Evolutionary conservation across 495 filamentous ascomycete species (phyloP).

Genomic region (Penicillium daleae): DNA sequence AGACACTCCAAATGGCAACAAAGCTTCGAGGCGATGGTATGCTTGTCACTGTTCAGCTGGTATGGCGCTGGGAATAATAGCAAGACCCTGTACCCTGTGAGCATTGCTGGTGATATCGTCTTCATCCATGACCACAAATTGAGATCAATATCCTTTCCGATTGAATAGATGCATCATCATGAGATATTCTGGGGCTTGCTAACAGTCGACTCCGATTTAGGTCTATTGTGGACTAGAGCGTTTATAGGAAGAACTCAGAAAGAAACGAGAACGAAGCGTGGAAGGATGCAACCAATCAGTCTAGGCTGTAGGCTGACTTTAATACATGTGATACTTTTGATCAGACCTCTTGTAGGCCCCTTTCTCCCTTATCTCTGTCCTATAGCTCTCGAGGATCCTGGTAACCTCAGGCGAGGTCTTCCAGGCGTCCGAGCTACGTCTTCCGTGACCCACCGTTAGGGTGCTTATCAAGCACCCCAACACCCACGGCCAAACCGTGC

Average conservation of each 20-base stretch:
- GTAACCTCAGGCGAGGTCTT: neutral
- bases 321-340: neutral
- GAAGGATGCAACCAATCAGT: neutral
- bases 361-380: slow-evolving; percentile 1
- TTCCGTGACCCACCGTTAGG: neutral
- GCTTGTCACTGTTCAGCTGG: too few species aligned
- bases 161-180: neutral
- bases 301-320: neutral
- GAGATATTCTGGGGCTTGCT: neutral
- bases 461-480: slow-evolving; percentile 24
- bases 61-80: too few species aligned
- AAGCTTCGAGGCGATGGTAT: too few species aligned
- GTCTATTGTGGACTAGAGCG: neutral
- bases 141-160: too few species aligned
- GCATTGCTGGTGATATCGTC: neutral
- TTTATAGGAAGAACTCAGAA: neutral
- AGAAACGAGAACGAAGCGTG: neutral
- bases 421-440: neutral
- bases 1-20: neutral
- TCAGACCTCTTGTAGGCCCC: neutral
- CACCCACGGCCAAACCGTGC: slow-evolving; percentile 1
- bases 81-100: too few species aligned
- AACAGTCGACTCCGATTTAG: neutral
- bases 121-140: too few species aligned
- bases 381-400: neutral